Percentiles rank a stretch among this genome's conserved stretches.
Conservation (phyloP, 352 stramenopile species). For the Globisporangium lucens region DNA sequence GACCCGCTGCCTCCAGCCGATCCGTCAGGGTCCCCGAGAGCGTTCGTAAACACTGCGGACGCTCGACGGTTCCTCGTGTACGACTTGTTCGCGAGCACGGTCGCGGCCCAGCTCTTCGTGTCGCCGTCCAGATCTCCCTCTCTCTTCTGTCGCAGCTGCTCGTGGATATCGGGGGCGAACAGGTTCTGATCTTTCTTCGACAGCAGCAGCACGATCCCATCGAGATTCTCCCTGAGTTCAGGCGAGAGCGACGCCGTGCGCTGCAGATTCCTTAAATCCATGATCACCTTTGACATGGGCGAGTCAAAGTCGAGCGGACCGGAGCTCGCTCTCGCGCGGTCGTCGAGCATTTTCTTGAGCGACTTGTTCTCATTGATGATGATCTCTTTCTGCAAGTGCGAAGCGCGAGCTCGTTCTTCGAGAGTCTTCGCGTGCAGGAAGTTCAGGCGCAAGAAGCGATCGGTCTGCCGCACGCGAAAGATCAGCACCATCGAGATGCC, state of each 20-base stretch:
- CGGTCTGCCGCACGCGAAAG: slow-evolving; percentile 68
- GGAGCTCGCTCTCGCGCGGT: slow-evolving; percentile 32
- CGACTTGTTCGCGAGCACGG: slow-evolving; percentile 73
- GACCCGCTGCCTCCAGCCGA: slow-evolving; percentile 15
- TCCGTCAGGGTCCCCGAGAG: slow-evolving; percentile 12
- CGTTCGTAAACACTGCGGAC: slow-evolving; percentile 40
- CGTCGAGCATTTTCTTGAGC: slow-evolving; percentile 79
- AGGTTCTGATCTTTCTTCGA: slow-evolving; percentile 83
- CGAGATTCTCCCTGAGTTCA: slow-evolving; percentile 66
- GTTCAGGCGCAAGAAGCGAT: slow-evolving; percentile 71
- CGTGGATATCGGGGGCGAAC: slow-evolving; percentile 77
- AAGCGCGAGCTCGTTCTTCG: slow-evolving; percentile 60
- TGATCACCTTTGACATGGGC: slow-evolving; percentile 74
- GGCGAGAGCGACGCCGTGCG: slow-evolving; percentile 52
- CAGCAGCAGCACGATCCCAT: slow-evolving; percentile 68
- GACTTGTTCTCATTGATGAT: slow-evolving; percentile 86
- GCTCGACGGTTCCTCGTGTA: slow-evolving; percentile 68
- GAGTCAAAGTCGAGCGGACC: slow-evolving; percentile 72
- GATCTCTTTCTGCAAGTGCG: slow-evolving; percentile 71
- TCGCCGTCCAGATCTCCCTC: slow-evolving; percentile 68
- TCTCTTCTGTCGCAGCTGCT: slow-evolving; percentile 73
- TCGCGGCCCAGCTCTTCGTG: slow-evolving; percentile 77
- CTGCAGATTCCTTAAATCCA: slow-evolving; percentile 73
- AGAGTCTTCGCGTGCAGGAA: slow-evolving; percentile 74
- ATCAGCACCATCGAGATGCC: slow-evolving; percentile 51